These are phyloP conservation scores for Fomitopsis pinicola DNA, from an alignment of 1,284 basidiomycete genomes.

Conservation along the genomic window DNA sequence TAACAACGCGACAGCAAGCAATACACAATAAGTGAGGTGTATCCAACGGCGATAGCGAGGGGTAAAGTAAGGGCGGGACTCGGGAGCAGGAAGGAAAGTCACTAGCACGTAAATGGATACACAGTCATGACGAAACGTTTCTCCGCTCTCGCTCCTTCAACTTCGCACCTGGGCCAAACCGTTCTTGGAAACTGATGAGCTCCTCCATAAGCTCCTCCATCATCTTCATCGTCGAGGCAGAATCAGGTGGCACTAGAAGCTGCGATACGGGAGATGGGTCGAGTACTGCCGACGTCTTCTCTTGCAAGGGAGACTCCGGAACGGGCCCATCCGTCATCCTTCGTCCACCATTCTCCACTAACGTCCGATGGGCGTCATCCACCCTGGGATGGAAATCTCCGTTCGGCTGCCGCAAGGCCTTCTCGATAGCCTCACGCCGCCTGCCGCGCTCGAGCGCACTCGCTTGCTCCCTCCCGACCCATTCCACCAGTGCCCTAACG, in stretches of 20 bases:
- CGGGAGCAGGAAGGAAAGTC: background rate
- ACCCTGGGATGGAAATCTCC: conserved; percentile 2
- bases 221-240: conserved; percentile 60
- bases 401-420: conserved; percentile 34
- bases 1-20: background rate
- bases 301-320: conserved; percentile 19
- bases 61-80: background rate
- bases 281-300: conserved; percentile 12
- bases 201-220: conserved; percentile 90
- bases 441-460: conserved; percentile 71
- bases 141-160: conserved; percentile 52
- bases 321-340: conserved; percentile 8
- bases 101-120: background rate
- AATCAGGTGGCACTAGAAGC: conserved; percentile 7
- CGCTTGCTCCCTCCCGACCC: conserved; percentile 83
- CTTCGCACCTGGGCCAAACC: conserved; percentile 64
- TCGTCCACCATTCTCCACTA: conserved; percentile 5
- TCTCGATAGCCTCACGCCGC: conserved; percentile 63
- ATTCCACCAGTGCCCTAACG: conserved; percentile 87
- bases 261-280: background rate
- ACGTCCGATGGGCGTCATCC: conserved; percentile 3
- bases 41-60: background rate
- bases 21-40: background rate
- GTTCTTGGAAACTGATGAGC: conserved; percentile 82
- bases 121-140: conserved; percentile 32